Percentiles rank a stretch among this genome's conserved stretches.
Evolutionary conservation across 1,284 basidiomycete species (phyloP).

Genomic region (Cystobasidium pallidum): DNA sequence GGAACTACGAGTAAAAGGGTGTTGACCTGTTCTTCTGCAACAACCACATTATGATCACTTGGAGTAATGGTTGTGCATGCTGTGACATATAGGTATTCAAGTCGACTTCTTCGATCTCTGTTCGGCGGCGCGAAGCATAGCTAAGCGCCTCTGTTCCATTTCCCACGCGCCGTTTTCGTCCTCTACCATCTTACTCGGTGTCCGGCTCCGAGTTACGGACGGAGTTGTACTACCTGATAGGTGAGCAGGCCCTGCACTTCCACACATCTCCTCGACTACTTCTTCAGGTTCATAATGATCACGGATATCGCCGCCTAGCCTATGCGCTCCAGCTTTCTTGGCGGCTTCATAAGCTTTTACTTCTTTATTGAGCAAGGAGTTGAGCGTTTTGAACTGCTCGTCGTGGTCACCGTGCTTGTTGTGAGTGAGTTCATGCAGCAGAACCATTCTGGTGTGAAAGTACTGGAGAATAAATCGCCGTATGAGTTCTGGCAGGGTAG

Average conservation of each 20-base stretch:
- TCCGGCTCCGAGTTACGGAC: not conserved
- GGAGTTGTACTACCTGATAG: not conserved
- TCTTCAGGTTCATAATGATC: slow-evolving; percentile 40
- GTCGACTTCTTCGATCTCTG: slow-evolving; percentile 15
- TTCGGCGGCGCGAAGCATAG: slow-evolving; percentile 41
- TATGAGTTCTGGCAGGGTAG: too few species aligned
- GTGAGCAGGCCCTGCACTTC: slow-evolving; percentile 24
- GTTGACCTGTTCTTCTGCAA: too few species aligned
- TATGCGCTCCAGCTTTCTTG: slow-evolving; percentile 36
- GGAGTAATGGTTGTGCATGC: too few species aligned
- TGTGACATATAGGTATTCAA: too few species aligned
- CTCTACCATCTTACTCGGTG: slow-evolving; percentile 30
- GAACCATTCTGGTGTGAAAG: slow-evolving; percentile 66
- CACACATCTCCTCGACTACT: slow-evolving; percentile 42
- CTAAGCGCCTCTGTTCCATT: slow-evolving; percentile 30
- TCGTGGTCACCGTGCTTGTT: slow-evolving; percentile 73
- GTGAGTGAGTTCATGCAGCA: slow-evolving; percentile 76
- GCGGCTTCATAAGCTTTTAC: slow-evolving; percentile 67
- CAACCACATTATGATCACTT: too few species aligned
- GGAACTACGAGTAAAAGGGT: too few species aligned
- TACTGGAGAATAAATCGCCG: slow-evolving; percentile 57
- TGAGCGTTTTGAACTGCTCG: slow-evolving; percentile 71
- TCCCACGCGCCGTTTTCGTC: slow-evolving; percentile 40
- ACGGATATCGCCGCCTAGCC: slow-evolving; percentile 34
- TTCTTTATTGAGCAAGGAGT: slow-evolving; percentile 72